Evolutionary conservation across 768 basidiomycete species (phyloP).

Genomic region (Pulveroboletus sp.): DNA sequence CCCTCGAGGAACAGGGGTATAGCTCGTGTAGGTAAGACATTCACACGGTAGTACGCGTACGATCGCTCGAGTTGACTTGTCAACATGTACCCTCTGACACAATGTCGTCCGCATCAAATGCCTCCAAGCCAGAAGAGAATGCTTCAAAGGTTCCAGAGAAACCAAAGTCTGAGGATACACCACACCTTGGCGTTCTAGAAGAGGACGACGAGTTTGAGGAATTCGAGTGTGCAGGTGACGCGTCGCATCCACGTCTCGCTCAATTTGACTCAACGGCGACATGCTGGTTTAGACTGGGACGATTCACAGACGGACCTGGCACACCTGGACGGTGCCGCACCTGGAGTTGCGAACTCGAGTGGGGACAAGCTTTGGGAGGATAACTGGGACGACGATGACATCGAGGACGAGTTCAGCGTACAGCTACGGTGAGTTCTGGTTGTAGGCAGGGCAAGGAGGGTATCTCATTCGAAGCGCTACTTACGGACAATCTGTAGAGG

Average conservation of each 20-base stretch:
- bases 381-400: slow-evolving; percentile 99
- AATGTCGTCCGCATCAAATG: slow-evolving; percentile 44
- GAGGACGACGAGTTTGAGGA: slow-evolving; percentile 99
- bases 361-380: slow-evolving; percentile 98
- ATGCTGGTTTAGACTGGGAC: slow-evolving; percentile 64
- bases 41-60: slow-evolving; percentile 25
- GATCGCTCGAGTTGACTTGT: not conserved
- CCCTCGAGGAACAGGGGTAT: too few relatives aligned
- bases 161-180: slow-evolving; percentile 43
- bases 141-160: slow-evolving; percentile 31
- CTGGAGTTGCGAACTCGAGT: slow-evolving; percentile 71
- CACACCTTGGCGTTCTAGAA: slow-evolving; percentile 83
- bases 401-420: slow-evolving; percentile 95
- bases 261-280: not conserved
- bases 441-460: too few relatives aligned
- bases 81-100: not conserved
- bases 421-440: slow-evolving; percentile 72
- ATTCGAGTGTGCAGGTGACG: slow-evolving; percentile 74
- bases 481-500: slow-evolving; percentile 36
- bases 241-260: not conserved
- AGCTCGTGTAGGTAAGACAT: not conserved
- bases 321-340: slow-evolving; percentile 67
- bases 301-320: slow-evolving; percentile 80
- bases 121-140: slow-evolving; percentile 40
- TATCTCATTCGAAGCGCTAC: not conserved